Evolutionary conservation across 768 basidiomycete genomes (phyloP).

Genomic region (Russula vinacea): DNA sequence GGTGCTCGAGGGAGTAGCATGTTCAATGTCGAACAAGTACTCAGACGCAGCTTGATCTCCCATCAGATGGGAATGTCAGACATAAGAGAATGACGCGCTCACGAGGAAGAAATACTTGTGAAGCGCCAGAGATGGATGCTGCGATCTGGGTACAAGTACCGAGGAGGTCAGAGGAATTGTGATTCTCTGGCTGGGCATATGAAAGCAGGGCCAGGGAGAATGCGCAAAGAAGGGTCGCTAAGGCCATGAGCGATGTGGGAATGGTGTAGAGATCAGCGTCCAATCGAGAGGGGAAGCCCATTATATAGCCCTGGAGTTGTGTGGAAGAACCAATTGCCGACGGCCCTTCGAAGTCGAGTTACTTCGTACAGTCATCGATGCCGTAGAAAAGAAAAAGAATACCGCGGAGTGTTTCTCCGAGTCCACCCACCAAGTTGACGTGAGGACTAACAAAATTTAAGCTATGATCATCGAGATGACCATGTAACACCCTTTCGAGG

Average conservation of each 20-base stretch:
- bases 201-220: background rate
- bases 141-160: background rate
- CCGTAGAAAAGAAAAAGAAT: too few relatives aligned
- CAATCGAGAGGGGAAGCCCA: too few relatives aligned
- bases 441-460: too few relatives aligned
- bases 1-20: slow-evolving; percentile 7
- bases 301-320: too few relatives aligned
- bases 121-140: slow-evolving; percentile 2
- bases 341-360: too few relatives aligned
- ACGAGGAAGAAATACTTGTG: slow-evolving; percentile 8
- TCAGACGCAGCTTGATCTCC: slow-evolving; percentile 5
- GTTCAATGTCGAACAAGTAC: slow-evolving; percentile 17
- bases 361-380: too few relatives aligned
- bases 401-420: too few relatives aligned
- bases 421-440: too few relatives aligned
- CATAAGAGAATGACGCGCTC: background rate
- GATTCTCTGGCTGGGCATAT: background rate
- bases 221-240: background rate
- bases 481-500: too few relatives aligned
- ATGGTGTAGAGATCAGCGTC: too few relatives aligned
- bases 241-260: background rate
- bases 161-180: background rate
- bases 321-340: too few relatives aligned
- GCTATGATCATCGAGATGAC: too few relatives aligned
- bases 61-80: background rate